phyloP scores from a whole-genome alignment of 2,329 filamentous ascomycete species.

The Aspergillus caelatus region DNA sequence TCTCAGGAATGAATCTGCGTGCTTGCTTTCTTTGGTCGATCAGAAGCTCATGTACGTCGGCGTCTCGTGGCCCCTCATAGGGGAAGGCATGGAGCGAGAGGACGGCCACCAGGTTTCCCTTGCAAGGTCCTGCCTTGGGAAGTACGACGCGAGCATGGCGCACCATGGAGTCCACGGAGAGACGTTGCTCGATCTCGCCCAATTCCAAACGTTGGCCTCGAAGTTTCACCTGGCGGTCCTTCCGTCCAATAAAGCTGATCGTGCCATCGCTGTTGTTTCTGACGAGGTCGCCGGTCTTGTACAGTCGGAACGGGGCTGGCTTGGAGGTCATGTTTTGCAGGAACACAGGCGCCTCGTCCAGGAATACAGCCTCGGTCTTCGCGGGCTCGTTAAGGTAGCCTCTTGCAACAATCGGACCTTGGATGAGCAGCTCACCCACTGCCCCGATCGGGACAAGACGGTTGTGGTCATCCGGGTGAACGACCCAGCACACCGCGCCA shows the following conservation, averaged over 20 bases:
- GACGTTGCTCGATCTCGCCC: conserved; percentile 17
- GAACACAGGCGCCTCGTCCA: not conserved
- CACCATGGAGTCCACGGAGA: not conserved
- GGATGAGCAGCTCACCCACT: conserved; percentile 18
- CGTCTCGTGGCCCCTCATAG: not conserved
- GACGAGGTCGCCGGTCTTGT: conserved; percentile 20
- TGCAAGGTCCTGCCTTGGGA: not conserved
- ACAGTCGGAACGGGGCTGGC: conserved; percentile 6
- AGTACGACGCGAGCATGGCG: not conserved
- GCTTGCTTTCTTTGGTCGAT: not conserved
- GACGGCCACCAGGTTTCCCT: not conserved
- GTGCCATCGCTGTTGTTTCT: conserved; percentile 15
- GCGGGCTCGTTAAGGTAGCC: conserved; percentile 16
- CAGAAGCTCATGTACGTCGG: not conserved
- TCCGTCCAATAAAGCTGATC: conserved; percentile 16
- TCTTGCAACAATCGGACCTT: conserved; percentile 14
- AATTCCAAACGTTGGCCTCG: conserved; percentile 21
- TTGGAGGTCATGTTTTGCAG: conserved; percentile 5
- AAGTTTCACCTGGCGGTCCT: conserved; percentile 19
- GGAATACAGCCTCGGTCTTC: conserved; percentile 15
- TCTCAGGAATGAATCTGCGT: not conserved
- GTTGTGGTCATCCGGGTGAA: conserved; percentile 15
- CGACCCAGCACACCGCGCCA: conserved; percentile 17
- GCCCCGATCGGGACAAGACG: conserved; percentile 18
- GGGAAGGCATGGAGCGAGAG: not conserved